Conservation (phyloP, 345 rosid species). For the Gossypium herbaceum region DNA sequence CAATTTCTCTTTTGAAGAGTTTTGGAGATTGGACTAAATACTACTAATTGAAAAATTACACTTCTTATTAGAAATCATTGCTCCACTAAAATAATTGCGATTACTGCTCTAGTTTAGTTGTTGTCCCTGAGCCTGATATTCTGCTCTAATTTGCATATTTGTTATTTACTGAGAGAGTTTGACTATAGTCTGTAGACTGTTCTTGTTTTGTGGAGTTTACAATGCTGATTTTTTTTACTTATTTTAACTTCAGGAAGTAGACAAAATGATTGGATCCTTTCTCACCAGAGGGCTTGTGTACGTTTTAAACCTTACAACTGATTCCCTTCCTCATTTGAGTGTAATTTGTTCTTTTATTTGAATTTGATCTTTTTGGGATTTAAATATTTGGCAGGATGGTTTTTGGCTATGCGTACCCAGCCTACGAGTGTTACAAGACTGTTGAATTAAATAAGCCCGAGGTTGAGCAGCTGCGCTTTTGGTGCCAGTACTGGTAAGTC, state of each 20-base stretch:
- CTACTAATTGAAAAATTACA: background rate
- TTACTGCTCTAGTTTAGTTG: background rate
- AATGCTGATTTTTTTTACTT: background rate
- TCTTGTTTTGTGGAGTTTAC: background rate
- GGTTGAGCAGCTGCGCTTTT: constrained; percentile 54
- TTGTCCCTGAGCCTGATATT: background rate
- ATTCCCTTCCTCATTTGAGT: background rate
- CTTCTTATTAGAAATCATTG: background rate
- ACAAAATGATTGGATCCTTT: constrained; percentile 50
- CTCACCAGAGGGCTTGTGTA: constrained; percentile 61
- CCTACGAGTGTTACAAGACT: constrained; percentile 69
- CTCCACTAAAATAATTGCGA: background rate
- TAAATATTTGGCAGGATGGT: constrained; percentile 42
- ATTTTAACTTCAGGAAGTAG: constrained; percentile 12
- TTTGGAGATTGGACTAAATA: background rate
- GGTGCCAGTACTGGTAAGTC: constrained; percentile 83
- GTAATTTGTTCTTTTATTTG: background rate
- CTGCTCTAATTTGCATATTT: background rate
- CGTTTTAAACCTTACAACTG: constrained; percentile 11
- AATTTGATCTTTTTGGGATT: background rate
- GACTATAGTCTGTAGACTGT: background rate
- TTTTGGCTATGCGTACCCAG: constrained; percentile 79
- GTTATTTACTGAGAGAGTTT: background rate
- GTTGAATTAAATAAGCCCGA: constrained; percentile 53
- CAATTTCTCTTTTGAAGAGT: background rate